Base-by-base conservation (phyloP, 768 basidiomycete genomes). In the Boletus patriciae region DNA sequence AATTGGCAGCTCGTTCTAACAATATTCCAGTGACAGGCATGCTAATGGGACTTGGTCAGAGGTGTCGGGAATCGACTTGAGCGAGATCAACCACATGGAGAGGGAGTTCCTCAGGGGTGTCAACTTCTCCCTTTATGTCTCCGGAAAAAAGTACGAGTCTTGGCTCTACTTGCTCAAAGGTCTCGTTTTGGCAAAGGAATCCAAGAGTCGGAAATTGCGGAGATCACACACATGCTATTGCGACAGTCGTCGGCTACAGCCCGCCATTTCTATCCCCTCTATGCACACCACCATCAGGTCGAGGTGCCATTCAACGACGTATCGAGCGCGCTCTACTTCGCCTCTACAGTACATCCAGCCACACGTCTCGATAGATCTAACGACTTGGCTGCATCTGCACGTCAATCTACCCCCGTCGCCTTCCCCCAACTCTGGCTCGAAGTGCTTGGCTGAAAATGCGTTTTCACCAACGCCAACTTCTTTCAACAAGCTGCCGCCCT, bases 31-130 rank as follows among this genome's bases (percentile, higher is more conserved):
- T 70, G 98, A 98, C 73, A 96, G 94, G 0, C 98, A 97, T 77
- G 97, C 94, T 48, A 97, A 96, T 78, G 88, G 90, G 71, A 98
- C 96, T 1, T 99, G 94, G 94, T 87, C 95, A 3, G 89, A 94
- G 54, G 90, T 98, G 6, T 92, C 94, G 1, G 88, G 88, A 16
- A 92, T 97, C 63, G 82, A 87, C 5, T 76, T 98, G 60, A 66
- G 70, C 15, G 94, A 96, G 67, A 87, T 99, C 67, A 95, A 96
- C 76, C 79, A 81, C 58, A 94, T 96, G 92, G 95, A 98, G 70
- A 80, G 83, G 38, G 94, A 96, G 72, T 94, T 98, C 65, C 79
- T 97, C 11, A 59, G 77, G 19, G 92, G 91, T 7, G 83, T 95
- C 52, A 81, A 86, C 63, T 94, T 90, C 64, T 80, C 83, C 51